Evolutionary conservation across 805 yeast species (phyloP).

Genomic region (Spathaspora girioi): DNA sequence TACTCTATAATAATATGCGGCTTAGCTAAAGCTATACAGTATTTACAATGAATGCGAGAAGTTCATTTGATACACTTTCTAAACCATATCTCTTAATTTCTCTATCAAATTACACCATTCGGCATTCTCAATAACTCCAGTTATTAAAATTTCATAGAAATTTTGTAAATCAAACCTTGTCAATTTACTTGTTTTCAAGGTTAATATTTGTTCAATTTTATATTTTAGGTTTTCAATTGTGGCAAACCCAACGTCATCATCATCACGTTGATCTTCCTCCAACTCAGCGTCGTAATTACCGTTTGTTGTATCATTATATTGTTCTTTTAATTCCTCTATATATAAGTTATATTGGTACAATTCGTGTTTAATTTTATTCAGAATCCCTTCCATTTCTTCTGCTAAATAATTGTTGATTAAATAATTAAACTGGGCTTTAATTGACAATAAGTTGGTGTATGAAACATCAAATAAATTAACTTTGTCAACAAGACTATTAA

Average conservation of each 20-base stretch:
- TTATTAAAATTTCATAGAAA: conserved; percentile 4
- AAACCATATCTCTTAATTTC: conserved; percentile 1
- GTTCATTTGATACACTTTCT: too few relatives aligned
- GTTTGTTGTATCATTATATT: neutral
- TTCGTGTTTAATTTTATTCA: conserved; percentile 5
- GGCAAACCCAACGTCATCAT: neutral
- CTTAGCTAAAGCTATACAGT: too few relatives aligned
- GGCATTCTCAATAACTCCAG: conserved; percentile 4
- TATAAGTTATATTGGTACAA: conserved; percentile 8
- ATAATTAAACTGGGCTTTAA: conserved; percentile 4
- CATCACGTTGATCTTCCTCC: neutral
- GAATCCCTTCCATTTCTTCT: conserved; percentile 6
- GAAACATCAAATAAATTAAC: conserved; percentile 3
- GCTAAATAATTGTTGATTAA: conserved; percentile 7
- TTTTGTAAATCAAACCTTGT: conserved; percentile 3
- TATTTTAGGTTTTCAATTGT: neutral
- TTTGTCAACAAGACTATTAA: conserved; percentile 5
- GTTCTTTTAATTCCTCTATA: conserved; percentile 2
- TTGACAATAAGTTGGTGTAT: conserved; percentile 1
- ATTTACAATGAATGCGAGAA: too few relatives aligned
- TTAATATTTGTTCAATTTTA: conserved; percentile 4
- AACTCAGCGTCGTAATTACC: neutral
- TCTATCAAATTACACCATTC: conserved; percentile 4
- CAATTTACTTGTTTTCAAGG: conserved; percentile 2
- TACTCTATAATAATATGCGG: too few relatives aligned